These are phyloP conservation scores for Dendrobium nobile DNA, from an alignment of 106 monocot species.

Conservation along the genomic window DNA sequence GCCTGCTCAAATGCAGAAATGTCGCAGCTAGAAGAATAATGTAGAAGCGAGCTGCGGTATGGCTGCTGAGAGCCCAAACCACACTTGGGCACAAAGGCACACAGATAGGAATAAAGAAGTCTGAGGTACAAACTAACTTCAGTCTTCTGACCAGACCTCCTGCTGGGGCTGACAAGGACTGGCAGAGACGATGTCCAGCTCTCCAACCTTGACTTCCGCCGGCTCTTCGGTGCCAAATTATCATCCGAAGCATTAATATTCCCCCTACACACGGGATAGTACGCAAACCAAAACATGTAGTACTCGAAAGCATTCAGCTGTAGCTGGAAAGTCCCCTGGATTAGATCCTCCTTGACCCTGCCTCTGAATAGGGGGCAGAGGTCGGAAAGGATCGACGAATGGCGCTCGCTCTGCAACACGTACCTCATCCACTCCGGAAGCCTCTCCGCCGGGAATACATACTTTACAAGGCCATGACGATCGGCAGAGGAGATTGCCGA, in stretches of 20 bases:
- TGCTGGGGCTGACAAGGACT: slow-evolving; percentile 17
- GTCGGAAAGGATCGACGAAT: slow-evolving; percentile 18
- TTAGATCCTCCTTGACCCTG: slow-evolving; percentile 38
- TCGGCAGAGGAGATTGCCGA: slow-evolving; percentile 51
- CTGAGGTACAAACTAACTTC: slow-evolving; percentile 54
- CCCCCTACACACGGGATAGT: slow-evolving; percentile 72
- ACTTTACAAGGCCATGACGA: slow-evolving; percentile 38
- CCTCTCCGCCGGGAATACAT: slow-evolving; percentile 66
- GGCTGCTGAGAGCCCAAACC: slow-evolving; percentile 34
- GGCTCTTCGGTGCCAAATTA: not conserved
- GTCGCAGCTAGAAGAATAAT: slow-evolving; percentile 47
- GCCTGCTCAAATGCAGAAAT: slow-evolving; percentile 36
- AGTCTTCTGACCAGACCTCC: slow-evolving; percentile 31
- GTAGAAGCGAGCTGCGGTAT: slow-evolving; percentile 67
- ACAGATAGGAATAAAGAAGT: slow-evolving; percentile 65
- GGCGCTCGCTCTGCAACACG: slow-evolving; percentile 21
- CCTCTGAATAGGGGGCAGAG: slow-evolving; percentile 51
- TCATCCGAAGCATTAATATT: slow-evolving; percentile 18
- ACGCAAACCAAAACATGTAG: slow-evolving; percentile 90
- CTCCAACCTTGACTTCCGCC: slow-evolving; percentile 41
- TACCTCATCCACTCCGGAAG: slow-evolving; percentile 81
- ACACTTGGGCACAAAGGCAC: slow-evolving; percentile 49
- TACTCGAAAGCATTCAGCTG: slow-evolving; percentile 84
- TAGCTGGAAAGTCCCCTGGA: slow-evolving; percentile 30
- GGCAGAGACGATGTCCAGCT: slow-evolving; percentile 64